Evolutionary conservation across 2,329 filamentous ascomycete species (phyloP), one percentile per base, ranked within the genome.

Genomic region (Sporothrix protearum): DNA sequence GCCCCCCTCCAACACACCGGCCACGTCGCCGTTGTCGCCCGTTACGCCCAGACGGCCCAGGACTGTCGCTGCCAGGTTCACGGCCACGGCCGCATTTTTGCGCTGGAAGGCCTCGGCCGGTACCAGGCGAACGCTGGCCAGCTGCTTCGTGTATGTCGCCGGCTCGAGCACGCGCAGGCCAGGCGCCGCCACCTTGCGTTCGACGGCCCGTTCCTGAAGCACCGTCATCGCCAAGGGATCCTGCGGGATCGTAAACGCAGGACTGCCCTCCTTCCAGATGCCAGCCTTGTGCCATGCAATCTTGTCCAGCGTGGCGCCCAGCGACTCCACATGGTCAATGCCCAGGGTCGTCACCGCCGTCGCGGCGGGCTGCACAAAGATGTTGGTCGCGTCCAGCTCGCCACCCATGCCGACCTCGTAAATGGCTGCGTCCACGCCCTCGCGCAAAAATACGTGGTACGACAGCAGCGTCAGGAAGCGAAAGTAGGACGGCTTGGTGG

Each of bases 211-310:
- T 71, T 81, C 81, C 73, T 82, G 78, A 72, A 90, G 76, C n/a
- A 90, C 86, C 1, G 61, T 57, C 64, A 73, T 69, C 0, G 91
- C 69, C 36, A 36, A 22, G 7, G 71, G 83, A 0, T 83, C 83
- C 2, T 86, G 86, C 47, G 75, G 72, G 2, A 77, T 70, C 0
- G 90, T 90, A 73, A 92, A 92, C 1, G 86, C 88, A 30, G 85
- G 84, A 4, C 86, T 82, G 2, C 85, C 86, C 0, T 76, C 63
- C 79, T 91, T 92, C 80, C 91, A 87, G 68, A 92, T 89, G 1
- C 90, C 91, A 1, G 88, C 87, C 80, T 92, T 92, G 79, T 92
- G 89, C 90, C 90, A 92, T 1, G 90, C 88, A 74, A 92, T 91
- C 78, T 88, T 84, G 51, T 87, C 86, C 4, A 92, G 80, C 0